Evolutionary conservation across 441 rosid species (phyloP).

Genomic region (Adansonia rubrostipa): DNA sequence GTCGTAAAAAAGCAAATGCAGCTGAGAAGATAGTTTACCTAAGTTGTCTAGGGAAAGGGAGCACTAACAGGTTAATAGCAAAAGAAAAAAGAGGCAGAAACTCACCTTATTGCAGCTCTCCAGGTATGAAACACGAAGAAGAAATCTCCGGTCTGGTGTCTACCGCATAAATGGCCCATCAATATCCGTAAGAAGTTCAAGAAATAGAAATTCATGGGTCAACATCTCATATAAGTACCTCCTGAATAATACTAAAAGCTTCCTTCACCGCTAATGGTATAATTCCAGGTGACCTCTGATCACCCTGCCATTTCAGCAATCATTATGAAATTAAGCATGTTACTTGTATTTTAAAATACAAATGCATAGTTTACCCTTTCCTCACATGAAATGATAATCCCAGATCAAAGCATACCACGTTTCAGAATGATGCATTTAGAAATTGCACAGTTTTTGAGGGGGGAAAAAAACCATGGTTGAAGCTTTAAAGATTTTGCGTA

Average conservation of each 20-base stretch:
- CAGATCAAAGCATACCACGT: constrained; percentile 21
- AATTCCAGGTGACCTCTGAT: constrained; percentile 99
- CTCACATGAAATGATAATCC: constrained; percentile 15
- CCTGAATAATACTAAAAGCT: constrained; percentile 96
- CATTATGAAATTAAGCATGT: constrained; percentile 33
- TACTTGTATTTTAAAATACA: constrained; percentile 26
- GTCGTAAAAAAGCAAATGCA: constrained; percentile 28
- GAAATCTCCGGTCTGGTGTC: constrained; percentile 96
- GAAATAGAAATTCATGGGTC: constrained; percentile 31
- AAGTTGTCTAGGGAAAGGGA: constrained; percentile 26
- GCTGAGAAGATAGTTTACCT: constrained; percentile 18
- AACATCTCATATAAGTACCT: constrained; percentile 57
- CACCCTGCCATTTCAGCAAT: constrained; percentile 76
- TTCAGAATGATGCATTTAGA: constrained; percentile 13
- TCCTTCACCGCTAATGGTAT: constrained; percentile 98
- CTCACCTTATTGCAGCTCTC: constrained; percentile 97
- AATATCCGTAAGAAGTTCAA: constrained; percentile 22
- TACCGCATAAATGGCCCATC: constrained; percentile 42
- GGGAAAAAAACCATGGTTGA: constrained; percentile 12
- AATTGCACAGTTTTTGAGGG: constrained; percentile 2
- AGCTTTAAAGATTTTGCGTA: constrained; percentile 17
- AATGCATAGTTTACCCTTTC: background rate
- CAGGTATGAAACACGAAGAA: constrained; percentile 94
- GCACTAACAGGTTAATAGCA: constrained; percentile 11
- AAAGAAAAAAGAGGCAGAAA: constrained; percentile 26